These are phyloP conservation scores for Omphalea diandra DNA, from an alignment of 441 rosid species.

Conservation along the genomic window DNA sequence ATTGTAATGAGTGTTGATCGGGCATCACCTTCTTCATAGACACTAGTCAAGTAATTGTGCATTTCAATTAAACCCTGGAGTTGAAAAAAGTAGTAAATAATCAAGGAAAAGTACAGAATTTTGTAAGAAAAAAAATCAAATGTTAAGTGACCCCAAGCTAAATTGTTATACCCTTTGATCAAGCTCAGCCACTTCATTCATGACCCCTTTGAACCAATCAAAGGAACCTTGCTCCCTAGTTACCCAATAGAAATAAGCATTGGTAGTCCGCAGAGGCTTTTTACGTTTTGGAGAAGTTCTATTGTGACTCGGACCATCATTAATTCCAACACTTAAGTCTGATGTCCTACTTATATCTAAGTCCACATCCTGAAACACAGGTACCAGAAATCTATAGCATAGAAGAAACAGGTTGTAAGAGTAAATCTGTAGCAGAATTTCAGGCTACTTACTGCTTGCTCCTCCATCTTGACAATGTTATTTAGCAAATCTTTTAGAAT, in stretches of 20 bases:
- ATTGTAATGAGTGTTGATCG: constrained; percentile 92
- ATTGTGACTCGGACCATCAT: constrained; percentile 35
- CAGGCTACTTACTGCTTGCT: constrained; percentile 58
- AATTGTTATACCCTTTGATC: constrained; percentile 63
- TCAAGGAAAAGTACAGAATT: constrained; percentile 5
- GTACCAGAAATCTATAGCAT: not conserved
- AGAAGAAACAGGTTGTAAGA: not conserved
- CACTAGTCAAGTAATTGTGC: constrained; percentile 97
- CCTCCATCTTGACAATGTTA: constrained; percentile 77
- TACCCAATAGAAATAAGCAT: constrained; percentile 97
- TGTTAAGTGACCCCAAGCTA: not conserved
- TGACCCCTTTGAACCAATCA: constrained; percentile 95
- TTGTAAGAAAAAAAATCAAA: not conserved
- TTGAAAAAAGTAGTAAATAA: constrained; percentile 22
- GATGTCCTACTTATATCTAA: constrained; percentile 68
- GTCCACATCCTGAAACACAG: constrained; percentile 51
- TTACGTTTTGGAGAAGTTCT: constrained; percentile 41
- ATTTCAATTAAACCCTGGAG: constrained; percentile 89
- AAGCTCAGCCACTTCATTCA: constrained; percentile 84
- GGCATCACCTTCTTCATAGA: constrained; percentile 98
- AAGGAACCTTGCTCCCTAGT: constrained; percentile 96
- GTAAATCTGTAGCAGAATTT: not conserved
- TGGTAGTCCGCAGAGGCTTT: constrained; percentile 58
- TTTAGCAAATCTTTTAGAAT: constrained; percentile 80
- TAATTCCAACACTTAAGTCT: constrained; percentile 56